Evolutionary conservation across 768 basidiomycete genomes (phyloP).

Genomic region (Sistotremastrum suecicum): DNA sequence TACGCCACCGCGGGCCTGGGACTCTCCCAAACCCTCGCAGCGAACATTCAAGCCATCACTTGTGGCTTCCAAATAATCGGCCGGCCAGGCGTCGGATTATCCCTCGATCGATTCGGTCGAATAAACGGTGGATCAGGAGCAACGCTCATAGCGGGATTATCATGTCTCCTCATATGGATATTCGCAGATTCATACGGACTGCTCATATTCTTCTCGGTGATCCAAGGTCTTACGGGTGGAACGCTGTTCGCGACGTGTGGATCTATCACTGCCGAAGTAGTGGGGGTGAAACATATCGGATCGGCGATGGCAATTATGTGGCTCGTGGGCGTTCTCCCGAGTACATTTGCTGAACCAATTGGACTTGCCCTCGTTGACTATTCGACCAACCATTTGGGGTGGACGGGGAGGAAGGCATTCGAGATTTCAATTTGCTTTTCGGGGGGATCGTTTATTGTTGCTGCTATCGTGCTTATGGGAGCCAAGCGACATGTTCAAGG

Average conservation of each 20-base stretch:
- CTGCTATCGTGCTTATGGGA: slow-evolving; percentile 5
- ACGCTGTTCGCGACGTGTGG: slow-evolving; percentile 10
- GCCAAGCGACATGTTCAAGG: slow-evolving; percentile 11
- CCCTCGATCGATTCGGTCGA: slow-evolving; percentile 15
- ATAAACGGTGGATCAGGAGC: slow-evolving; percentile 16
- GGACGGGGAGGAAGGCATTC: slow-evolving; percentile 5
- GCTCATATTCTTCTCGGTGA: slow-evolving; percentile 7
- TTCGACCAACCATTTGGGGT: slow-evolving; percentile 2
- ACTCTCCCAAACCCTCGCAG: slow-evolving; percentile 16
- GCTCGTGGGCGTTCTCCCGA: slow-evolving; percentile 1
- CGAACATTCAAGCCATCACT: slow-evolving; percentile 18
- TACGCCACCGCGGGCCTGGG: slow-evolving; percentile 17
- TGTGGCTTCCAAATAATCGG: slow-evolving; percentile 19
- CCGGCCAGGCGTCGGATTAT: slow-evolving; percentile 15
- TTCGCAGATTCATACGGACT: slow-evolving; percentile 16
- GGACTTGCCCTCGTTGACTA: slow-evolving; percentile 4
- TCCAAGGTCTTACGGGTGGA: slow-evolving; percentile 3
- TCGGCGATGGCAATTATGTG: slow-evolving; percentile 6
- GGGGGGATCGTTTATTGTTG: slow-evolving; percentile 8
- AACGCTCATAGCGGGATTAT: slow-evolving; percentile 16
- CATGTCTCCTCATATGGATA: slow-evolving; percentile 18
- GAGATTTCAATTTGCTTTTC: slow-evolving; percentile 8
- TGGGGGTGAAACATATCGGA: slow-evolving; percentile 7
- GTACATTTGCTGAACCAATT: slow-evolving; percentile 4
- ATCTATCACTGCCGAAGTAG: slow-evolving; percentile 8